These are phyloP conservation scores for Limnomonas spitsbergensis DNA, from an alignment of 139 green algal species.

Conservation along the genomic window DNA sequence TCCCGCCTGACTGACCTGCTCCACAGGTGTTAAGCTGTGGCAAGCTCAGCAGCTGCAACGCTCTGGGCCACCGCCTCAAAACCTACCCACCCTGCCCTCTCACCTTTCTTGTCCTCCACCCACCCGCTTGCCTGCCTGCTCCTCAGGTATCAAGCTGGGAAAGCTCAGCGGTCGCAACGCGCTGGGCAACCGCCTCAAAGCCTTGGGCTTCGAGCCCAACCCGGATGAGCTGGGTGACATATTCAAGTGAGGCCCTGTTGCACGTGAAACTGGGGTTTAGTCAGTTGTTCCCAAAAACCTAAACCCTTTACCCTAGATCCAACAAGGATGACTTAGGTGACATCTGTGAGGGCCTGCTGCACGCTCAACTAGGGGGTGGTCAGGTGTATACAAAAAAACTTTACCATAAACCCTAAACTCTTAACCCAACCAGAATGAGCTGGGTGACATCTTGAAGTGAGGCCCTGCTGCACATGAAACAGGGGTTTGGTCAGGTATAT, in stretches of 20 bases:
- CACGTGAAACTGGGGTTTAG: neutral
- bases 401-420: conserved; percentile 84
- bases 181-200: conserved; percentile 65
- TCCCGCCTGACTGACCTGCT: no score
- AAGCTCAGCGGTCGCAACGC: conserved; percentile 88
- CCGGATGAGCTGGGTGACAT: conserved; percentile 81
- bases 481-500: no score
- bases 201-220: conserved; percentile 82
- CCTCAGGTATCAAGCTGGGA: conserved; percentile 74
- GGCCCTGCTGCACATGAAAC: neutral
- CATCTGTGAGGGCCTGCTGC: no score
- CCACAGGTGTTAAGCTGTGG: no score
- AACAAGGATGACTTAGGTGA: no score
- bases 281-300: no score
- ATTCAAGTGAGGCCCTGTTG: conserved; percentile 61
- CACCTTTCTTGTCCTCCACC: neutral
- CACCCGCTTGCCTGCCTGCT: neutral
- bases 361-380: no score
- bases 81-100: no score
- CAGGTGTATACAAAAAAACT: no score
- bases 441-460: conserved; percentile 89
- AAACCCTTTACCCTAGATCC: no score
- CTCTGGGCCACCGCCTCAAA: no score
- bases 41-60: no score
- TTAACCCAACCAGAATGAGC: conserved; percentile 64